These are phyloP conservation scores for Candida ovalis DNA, from an alignment of 805 yeast species.

Conservation along the genomic window DNA sequence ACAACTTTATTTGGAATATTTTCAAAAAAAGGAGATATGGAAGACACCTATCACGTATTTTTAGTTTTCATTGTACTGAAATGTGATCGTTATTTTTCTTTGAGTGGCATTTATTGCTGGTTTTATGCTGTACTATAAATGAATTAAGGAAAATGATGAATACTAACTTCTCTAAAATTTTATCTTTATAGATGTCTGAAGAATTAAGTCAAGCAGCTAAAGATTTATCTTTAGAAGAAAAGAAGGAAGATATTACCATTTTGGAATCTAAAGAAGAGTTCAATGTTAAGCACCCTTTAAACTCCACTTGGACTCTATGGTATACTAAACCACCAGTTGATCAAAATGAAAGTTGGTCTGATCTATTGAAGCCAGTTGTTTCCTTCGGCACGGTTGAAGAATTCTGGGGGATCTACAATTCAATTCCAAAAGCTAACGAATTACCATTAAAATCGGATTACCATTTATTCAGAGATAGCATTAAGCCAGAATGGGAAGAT, in stretches of 20 bases:
- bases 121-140: no score
- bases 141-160: not conserved
- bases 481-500: constrained; percentile 99
- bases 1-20: no score
- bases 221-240: constrained; percentile 33
- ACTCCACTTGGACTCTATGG: constrained; percentile 94
- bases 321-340: constrained; percentile 89
- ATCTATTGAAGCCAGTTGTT: constrained; percentile 87
- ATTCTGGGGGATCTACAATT: constrained; percentile 96
- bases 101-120: no score
- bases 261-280: constrained; percentile 60
- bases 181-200: constrained; percentile 26
- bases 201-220: constrained; percentile 32
- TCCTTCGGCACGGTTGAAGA: constrained; percentile 94
- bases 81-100: no score
- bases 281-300: constrained; percentile 82
- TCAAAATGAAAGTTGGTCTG: constrained; percentile 82
- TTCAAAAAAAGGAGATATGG: no score
- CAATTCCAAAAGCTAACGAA: constrained; percentile 87
- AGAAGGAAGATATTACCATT: constrained; percentile 41
- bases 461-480: constrained; percentile 89
- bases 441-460: constrained; percentile 91
- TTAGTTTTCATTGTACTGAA: no score
- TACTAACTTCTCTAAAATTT: not conserved
- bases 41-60: no score